phyloP scores from a whole-genome alignment of 1,139 yeast genomes.

The Pichia terricola region DNA sequence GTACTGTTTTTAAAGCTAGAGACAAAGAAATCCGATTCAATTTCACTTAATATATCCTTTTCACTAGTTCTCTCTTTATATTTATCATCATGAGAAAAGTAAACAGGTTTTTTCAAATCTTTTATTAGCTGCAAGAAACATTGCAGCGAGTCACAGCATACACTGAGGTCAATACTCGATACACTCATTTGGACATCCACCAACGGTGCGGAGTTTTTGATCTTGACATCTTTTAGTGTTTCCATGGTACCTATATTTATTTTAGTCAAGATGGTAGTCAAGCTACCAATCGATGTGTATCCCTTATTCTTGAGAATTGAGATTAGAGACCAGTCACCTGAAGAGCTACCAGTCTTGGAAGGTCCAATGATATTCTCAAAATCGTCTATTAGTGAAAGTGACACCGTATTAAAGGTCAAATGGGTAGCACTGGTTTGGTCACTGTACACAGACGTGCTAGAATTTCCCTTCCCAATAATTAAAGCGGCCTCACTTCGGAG shows the following conservation, averaged over 20 bases:
- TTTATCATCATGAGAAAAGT: constrained; percentile 42
- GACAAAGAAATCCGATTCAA: constrained; percentile 27
- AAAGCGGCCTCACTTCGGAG: constrained; percentile 44
- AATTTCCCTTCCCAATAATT: constrained; percentile 41
- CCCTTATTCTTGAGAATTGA: constrained; percentile 32
- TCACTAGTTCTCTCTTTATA: constrained; percentile 21
- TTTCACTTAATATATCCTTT: constrained; percentile 39
- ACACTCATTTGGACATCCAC: constrained; percentile 7
- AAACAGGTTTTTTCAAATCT: constrained; percentile 63
- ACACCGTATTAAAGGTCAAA: constrained; percentile 36
- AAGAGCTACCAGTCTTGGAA: background rate
- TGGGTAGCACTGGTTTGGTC: constrained; percentile 14
- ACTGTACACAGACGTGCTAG: constrained; percentile 33
- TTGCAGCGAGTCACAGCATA: constrained; percentile 83
- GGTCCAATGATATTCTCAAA: background rate
- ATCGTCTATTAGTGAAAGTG: constrained; percentile 53
- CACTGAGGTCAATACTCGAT: constrained; percentile 31
- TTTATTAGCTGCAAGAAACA: constrained; percentile 56
- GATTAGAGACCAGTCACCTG: constrained; percentile 27
- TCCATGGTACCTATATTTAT: constrained; percentile 15
- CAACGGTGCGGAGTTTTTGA: constrained; percentile 32
- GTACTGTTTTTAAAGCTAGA: background rate
- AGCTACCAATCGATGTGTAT: constrained; percentile 35
- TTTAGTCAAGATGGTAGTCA: constrained; percentile 36
- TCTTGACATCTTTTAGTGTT: background rate